Percentiles rank a stretch among this genome's conserved stretches.
These are phyloP conservation scores for Arctium minus DNA, from an alignment of 129 eudicot species.

Conservation along the genomic window DNA sequence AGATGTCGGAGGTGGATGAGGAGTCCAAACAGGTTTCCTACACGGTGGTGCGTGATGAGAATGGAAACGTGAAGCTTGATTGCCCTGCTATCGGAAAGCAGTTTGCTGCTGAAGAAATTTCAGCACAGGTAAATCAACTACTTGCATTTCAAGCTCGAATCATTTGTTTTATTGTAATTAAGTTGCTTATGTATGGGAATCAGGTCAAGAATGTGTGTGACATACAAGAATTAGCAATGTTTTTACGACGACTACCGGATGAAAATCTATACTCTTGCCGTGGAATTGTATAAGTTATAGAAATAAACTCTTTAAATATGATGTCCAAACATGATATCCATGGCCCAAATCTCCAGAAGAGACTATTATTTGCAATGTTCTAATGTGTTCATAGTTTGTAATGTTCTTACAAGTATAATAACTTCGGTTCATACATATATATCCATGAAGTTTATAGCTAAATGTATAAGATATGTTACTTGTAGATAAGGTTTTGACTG, in stretches of 20 bases:
- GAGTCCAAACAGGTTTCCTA: constrained; percentile 92
- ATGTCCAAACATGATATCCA: background rate
- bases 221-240: background rate
- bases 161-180: background rate
- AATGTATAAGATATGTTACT: background rate
- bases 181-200: background rate
- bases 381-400: background rate
- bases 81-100: constrained; percentile 94
- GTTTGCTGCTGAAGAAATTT: constrained; percentile 95
- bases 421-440: background rate
- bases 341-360: background rate
- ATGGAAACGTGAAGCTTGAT: constrained; percentile 94
- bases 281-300: background rate
- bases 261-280: background rate
- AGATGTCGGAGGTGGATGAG: constrained; percentile 91
- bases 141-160: background rate
- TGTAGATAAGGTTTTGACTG: background rate
- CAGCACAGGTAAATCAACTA: constrained; percentile 65
- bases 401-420: background rate
- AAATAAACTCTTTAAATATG: background rate
- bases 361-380: background rate
- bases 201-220: background rate
- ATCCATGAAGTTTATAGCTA: background rate
- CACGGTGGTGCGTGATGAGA: constrained; percentile 78
- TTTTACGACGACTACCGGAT: background rate